phyloP scores from a whole-genome alignment of 371 early-diverging fungal species.

The Gilbertella persicaria region DNA sequence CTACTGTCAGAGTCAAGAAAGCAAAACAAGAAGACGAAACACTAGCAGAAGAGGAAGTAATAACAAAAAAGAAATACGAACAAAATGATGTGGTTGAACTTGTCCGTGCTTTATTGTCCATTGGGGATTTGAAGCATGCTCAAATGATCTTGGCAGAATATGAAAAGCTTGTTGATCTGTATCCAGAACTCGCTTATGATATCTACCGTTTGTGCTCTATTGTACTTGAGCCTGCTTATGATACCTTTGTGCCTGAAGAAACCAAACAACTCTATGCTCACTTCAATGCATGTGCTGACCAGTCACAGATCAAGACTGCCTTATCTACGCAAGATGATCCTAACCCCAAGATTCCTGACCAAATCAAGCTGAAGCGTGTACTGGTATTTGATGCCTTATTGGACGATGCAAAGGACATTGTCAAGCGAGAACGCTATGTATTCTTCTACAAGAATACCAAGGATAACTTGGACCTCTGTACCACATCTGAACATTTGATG shows the following conservation, averaged over 20 bases:
- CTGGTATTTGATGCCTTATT: conserved; percentile 29
- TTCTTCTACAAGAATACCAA: conserved; percentile 70
- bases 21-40: conserved; percentile 3
- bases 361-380: conserved; percentile 27
- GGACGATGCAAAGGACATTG: conserved; percentile 27
- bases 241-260: conserved; percentile 37
- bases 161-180: conserved; percentile 57
- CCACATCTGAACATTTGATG: conserved; percentile 40
- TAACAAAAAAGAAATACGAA: conserved; percentile 6
- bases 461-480: conserved; percentile 41
- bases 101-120: conserved; percentile 59
- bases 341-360: conserved; percentile 19
- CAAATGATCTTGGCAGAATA: conserved; percentile 53
- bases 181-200: conserved; percentile 64
- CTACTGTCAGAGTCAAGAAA: conserved; percentile 28
- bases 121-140: conserved; percentile 68
- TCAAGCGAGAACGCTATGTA: conserved; percentile 35
- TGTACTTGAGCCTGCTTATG: conserved; percentile 59
- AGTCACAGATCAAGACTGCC: conserved; percentile 30
- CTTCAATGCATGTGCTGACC: conserved; percentile 29
- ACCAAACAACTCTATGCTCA: conserved; percentile 15
- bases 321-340: conserved; percentile 13
- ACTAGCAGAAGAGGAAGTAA: conserved; percentile 3
- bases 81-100: conserved; percentile 69
- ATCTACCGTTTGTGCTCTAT: conserved; percentile 63